Evolutionary conservation across 345 rosid species (phyloP), one percentile per base, ranked within the genome.

Genomic region (Acer campestre): DNA sequence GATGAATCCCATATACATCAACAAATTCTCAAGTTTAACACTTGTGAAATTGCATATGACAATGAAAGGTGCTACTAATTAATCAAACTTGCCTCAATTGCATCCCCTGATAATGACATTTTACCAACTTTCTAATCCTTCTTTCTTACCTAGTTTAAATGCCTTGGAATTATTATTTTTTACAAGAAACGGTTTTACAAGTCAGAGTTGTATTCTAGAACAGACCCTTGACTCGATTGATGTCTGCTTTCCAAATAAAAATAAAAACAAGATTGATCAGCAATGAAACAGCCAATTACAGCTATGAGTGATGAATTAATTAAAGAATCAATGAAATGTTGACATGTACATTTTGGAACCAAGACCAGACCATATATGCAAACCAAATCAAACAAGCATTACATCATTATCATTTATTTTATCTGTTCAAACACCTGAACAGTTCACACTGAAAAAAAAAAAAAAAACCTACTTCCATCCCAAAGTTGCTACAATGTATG

Each of bases 261-360:
- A 35, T 35, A 35, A 35, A 4, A 53, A 16, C 14, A 53, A 63
- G 17, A 10, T 5, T 10, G 46, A 42, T 42, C 10, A 9, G 46
- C 46, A 42, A 42, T 42, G 46, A 42, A 42, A 42, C 6, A 35
- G 6, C 38, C 38, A 35, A 35, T 35, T 35, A 16, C 3, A 4
- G 22, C 17, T 3, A 25, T 48, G 10, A n/a, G 10, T 6, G 44
- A 17, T 35, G 38, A 35, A 35, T 35, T 55, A 40, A 65, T 64
- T 58, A 68, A 77, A 74, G 66, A 82, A 70, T 81, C 69, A 78
- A 78, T 48, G 69, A 40, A 70, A 78, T 74, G 22, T 63, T 55
- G 61, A 64, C 11, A 40, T 82, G 12, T 59, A 68, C 22, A 55
- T 5, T 61, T 53, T 10, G 55, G 35, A 69, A 4, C n/a, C 46